Percentiles rank a stretch among this genome's conserved stretches.
Evolutionary conservation across 1,139 yeast genomes (phyloP).

Genomic region (Suhomyces guaymorum): DNA sequence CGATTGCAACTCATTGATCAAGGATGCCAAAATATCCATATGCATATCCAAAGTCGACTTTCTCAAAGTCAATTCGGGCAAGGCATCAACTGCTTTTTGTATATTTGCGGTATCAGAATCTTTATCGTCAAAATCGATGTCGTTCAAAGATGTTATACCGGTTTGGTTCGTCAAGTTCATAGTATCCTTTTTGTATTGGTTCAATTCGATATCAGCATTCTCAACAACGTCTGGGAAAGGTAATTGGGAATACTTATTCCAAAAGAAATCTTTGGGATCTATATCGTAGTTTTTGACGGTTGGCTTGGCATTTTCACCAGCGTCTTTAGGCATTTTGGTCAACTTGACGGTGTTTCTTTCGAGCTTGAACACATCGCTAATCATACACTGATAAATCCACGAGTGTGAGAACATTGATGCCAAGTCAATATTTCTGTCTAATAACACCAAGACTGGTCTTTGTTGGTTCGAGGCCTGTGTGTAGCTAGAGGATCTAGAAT

Average conservation of each 20-base stretch:
- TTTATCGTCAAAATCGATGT: slow-evolving; percentile 64
- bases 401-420: slow-evolving; percentile 95
- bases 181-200: slow-evolving; percentile 82
- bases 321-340: slow-evolving; percentile 36
- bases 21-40: slow-evolving; percentile 88
- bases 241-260: slow-evolving; percentile 78
- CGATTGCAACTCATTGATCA: slow-evolving; percentile 79
- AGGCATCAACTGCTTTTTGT: slow-evolving; percentile 85
- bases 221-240: slow-evolving; percentile 99
- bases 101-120: slow-evolving; percentile 70
- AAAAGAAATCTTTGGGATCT: slow-evolving; percentile 90
- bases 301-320: slow-evolving; percentile 26
- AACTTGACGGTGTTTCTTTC: slow-evolving; percentile 69
- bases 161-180: slow-evolving; percentile 79
- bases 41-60: slow-evolving; percentile 92
- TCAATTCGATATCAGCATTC: slow-evolving; percentile 82
- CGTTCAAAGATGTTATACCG: slow-evolving; percentile 69
- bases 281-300: slow-evolving; percentile 69
- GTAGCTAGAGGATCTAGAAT: slow-evolving; percentile 51
- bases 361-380: slow-evolving; percentile 84
- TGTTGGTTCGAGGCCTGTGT: slow-evolving; percentile 39
- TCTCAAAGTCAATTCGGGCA: slow-evolving; percentile 89
- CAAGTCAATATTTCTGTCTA: slow-evolving; percentile 88
- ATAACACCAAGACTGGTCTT: slow-evolving; percentile 73
- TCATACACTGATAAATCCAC: slow-evolving; percentile 97